Evolutionary conservation across 2,329 filamentous ascomycete genomes (phyloP), one percentile per base, ranked within the genome.

Genomic region (Monilinia fructicola): DNA sequence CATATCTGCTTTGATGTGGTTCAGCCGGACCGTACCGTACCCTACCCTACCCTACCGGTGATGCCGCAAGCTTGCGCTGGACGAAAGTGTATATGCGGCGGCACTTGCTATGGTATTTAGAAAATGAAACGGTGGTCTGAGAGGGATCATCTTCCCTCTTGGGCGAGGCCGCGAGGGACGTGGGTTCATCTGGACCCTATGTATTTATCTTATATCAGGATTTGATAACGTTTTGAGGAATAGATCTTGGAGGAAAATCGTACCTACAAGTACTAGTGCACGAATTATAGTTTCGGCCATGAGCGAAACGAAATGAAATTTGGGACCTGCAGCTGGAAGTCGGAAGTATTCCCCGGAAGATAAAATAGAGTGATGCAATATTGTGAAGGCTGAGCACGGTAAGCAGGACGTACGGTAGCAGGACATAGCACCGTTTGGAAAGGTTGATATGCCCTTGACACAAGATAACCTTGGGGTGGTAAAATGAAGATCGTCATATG

Each of bases 401-500:
- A 3, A 59, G 46, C 42, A 59, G n/a, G n/a, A n/a, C n/a, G n/a
- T n/a, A n/a, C 18, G 56, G 56, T 21, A 59, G 4, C 11, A 48
- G 26, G 12, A 6, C 14, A 18, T 16, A 46, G 18, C 44, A 46
- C 42, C 18, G 28, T 35, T 42, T 4, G n/a, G 26, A 16, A 50
- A 50, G 31, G 18, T 50, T 50, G 58, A 44, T n/a, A 3, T 50
- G 21, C 23, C 44, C 42, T 48, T 35, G 56, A 48, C 42, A 48
- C 10, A 50, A n/a, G 16, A 46, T 46, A 31, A 59, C 5, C 46
- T 50, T 50, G 44, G 40, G 28, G 11, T 60, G 38, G 16, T 60
- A 48, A 60, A 59, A 60, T 60, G 28, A 60, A 50, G 58, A 60
- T 60, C 56, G 21, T 48, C 56, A 21, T 60, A 10, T 60, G 16